These are phyloP conservation scores for Pichia thaimueangensis DNA, from an alignment of 805 yeast species.

Conservation along the genomic window DNA sequence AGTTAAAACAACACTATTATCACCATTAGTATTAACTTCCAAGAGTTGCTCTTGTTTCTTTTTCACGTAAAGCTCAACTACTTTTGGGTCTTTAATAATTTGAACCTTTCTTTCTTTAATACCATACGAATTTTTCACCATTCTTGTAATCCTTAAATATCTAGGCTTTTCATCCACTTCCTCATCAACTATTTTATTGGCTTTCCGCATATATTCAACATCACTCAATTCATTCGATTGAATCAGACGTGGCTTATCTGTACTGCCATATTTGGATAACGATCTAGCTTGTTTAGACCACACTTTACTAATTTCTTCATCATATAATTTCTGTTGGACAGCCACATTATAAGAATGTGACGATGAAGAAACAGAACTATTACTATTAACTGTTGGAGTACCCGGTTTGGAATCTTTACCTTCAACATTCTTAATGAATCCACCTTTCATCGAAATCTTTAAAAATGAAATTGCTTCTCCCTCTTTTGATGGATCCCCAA, in stretches of 20 bases:
- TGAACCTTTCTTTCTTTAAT: constrained; percentile 77
- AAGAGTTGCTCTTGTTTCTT: constrained; percentile 35
- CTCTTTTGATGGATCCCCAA: constrained; percentile 90
- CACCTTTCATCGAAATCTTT: constrained; percentile 92
- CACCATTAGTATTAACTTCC: constrained; percentile 54
- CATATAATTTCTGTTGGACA: constrained; percentile 83
- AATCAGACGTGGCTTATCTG: constrained; percentile 22
- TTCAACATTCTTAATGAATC: constrained; percentile 42
- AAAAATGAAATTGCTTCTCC: constrained; percentile 86
- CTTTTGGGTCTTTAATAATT: constrained; percentile 74
- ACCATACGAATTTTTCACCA: constrained; percentile 78
- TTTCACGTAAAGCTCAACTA: constrained; percentile 77
- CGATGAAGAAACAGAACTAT: constrained; percentile 25
- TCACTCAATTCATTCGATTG: constrained; percentile 23
- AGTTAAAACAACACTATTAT: constrained; percentile 52
- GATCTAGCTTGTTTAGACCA: constrained; percentile 81
- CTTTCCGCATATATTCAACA: constrained; percentile 32
- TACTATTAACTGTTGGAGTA: constrained; percentile 13
- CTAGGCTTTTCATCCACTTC: constrained; percentile 29
- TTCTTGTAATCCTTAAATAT: constrained; percentile 59
- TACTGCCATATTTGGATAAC: constrained; percentile 34
- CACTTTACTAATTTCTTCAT: constrained; percentile 78
- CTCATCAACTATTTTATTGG: constrained; percentile 26
- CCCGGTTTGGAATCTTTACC: constrained; percentile 13
- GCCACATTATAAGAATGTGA: constrained; percentile 78